phyloP scores from a whole-genome alignment of 371 early-diverging fungal species.

The Apophysomyces elegans region DNA sequence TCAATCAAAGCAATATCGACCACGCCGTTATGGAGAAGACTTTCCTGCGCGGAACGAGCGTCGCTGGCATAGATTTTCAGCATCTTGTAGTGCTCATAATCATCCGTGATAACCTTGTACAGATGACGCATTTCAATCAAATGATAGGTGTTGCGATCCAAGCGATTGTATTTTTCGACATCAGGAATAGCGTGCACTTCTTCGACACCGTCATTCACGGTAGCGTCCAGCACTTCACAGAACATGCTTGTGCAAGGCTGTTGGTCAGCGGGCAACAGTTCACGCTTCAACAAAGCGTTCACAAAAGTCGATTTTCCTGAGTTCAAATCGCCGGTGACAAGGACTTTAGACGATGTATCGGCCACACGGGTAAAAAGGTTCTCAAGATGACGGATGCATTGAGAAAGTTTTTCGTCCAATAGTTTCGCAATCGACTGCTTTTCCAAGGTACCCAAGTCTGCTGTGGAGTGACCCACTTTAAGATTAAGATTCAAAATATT shows the following conservation, averaged over 20 bases:
- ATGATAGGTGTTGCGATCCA: conserved; percentile 74
- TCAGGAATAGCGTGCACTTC: conserved; percentile 88
- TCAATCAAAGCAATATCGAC: conserved; percentile 96
- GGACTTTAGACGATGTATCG: conserved; percentile 90
- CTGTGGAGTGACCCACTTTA: conserved; percentile 58
- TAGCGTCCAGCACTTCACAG: conserved; percentile 91
- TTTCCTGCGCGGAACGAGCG: conserved; percentile 61
- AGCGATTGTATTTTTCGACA: conserved; percentile 67
- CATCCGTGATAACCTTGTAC: conserved; percentile 63
- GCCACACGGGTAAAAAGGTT: conserved; percentile 80
- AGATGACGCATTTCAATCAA: conserved; percentile 67
- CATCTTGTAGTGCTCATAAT: conserved; percentile 75
- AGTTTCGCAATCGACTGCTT: conserved; percentile 72
- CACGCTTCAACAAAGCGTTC: conserved; percentile 89
- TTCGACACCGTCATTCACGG: conserved; percentile 81
- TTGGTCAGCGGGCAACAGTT: conserved; percentile 92
- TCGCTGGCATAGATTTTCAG: conserved; percentile 90
- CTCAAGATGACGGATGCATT: conserved; percentile 77
- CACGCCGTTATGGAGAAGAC: conserved; percentile 89
- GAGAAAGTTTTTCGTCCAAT: conserved; percentile 66
- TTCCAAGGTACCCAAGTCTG: conserved; percentile 62
- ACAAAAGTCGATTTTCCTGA: conserved; percentile 97
- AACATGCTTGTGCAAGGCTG: conserved; percentile 96
- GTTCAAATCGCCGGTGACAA: conserved; percentile 98
- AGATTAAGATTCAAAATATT: conserved; percentile 72